Evolutionary conservation across 192 early-diverging fungal genomes (phyloP), one percentile per base, ranked within the genome.

Genomic region (Coemansia sp.): DNA sequence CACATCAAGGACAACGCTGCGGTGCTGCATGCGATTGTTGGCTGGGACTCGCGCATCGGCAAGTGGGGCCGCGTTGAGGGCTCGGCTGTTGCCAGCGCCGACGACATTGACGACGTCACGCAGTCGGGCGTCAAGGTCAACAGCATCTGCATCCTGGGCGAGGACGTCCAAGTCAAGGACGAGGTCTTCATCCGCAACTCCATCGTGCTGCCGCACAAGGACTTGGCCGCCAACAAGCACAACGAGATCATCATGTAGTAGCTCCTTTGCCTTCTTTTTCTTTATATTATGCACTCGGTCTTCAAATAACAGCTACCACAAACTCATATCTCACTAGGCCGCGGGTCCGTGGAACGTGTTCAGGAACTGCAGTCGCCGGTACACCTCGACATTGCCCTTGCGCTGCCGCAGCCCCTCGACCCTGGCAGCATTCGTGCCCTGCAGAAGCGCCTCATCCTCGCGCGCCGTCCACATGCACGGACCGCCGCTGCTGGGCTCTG

Each of bases 181-280:
- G 97, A 99, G 84, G 87, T 88, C 62, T 90, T 95, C 40, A 93
- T 99, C 68, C 87, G 97, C 71, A 97, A 98, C 86, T 98, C 95
- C 67, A 95, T 98, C 63, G 96, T 99, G 38, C 74, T 99, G 69
- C 97, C 97, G 25, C 92, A 98, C 86, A 99, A 99, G 89, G 97
- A 96, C 63, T 85, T 99, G 63, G 92, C 92, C 77, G 65, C 78
- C 46, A 90, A 87, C 79, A 94, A 90, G 85, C 94, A 96, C 77
- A 92, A 95, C 73, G 95, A 96, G 77, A 93, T 98, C 71, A 85
- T 98, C 43, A 96, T 98, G 96, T 98, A 88, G 86, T 37, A 32
- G 32, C 32, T 32, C 32, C 32, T 32, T 32, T 2, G 32, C 13
- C 10, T 41, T 68, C n/a, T 37, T 66, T 10, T 40, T 54, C 40